Conservation (phyloP, 768 basidiomycete species). For the Collybia sordida region DNA sequence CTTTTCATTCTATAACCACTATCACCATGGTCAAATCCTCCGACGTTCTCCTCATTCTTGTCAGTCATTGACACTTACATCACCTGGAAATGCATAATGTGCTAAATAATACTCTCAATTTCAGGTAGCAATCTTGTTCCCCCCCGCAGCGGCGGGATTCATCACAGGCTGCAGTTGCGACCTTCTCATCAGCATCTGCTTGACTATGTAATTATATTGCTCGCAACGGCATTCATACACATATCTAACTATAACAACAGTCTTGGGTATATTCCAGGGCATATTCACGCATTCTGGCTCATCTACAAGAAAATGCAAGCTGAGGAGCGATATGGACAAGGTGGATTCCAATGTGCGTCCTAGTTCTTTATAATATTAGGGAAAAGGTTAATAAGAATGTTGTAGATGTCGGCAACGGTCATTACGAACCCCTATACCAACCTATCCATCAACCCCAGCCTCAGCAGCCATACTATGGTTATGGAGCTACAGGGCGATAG, state of each 20-base stretch:
- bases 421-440: conserved; percentile 40
- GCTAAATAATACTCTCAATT: background rate
- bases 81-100: background rate
- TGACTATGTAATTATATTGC: conserved; percentile 59
- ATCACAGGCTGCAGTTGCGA: conserved; percentile 85
- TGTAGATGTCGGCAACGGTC: conserved; percentile 40
- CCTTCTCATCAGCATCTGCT: conserved; percentile 77
- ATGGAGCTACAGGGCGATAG: conserved; percentile 40
- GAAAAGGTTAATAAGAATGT: conserved; percentile 1
- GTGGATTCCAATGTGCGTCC: conserved; percentile 73
- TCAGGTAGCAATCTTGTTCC: conserved; percentile 78
- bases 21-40: conserved; percentile 57
- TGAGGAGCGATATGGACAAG: conserved; percentile 76
- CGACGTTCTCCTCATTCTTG: conserved; percentile 79
- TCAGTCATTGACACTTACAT: conserved; percentile 28
- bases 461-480: conserved; percentile 31
- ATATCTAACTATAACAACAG: conserved; percentile 27
- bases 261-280: conserved; percentile 77
- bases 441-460: conserved; percentile 15
- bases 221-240: background rate
- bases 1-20: background rate
- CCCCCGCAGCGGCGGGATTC: conserved; percentile 77
- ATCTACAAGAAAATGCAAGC: conserved; percentile 91
- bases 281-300: conserved; percentile 82
- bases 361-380: background rate